Base-by-base conservation (phyloP, 352 stramenopile genomes). In the Phytopythium montanum region DNA sequence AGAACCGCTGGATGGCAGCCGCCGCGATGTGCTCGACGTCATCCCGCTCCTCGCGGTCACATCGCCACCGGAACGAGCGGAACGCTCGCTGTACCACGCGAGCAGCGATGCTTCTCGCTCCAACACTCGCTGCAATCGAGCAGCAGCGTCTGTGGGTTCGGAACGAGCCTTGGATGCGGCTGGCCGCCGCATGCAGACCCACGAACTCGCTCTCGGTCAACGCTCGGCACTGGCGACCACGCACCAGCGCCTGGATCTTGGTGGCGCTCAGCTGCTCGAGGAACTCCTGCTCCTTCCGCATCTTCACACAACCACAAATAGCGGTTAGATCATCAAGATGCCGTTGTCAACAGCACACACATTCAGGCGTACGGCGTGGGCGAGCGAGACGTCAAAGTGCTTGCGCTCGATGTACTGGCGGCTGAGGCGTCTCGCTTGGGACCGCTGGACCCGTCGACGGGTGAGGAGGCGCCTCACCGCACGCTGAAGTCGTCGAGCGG, bases 161-260 rank as follows among this genome's bases (percentile, higher is more conserved):
- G 48, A 75, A 87, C 5, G 61, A 68, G 8, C 31, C 50, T 38
- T 93, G 84, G 51, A 92, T 89, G 28, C 54, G 72, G 6, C 41
- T 66, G 4, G 69, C 79, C 0, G 84, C 84, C 5, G 65, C 69
- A 38, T 83, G 46, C 21, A 70, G 57, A 1, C 78, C 81, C 57
- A 80, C 76, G 10, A 62, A 62, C 14, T 61, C 67, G 26, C 70
- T 79, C n/a, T 88, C 73, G 0, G 56, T 64, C 9, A 92, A 46
- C 13, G 86, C 28, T 38, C 84, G 79, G 19, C 67, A 75, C 46
- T 93, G 81, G 2, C 55, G 68, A 5, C 84, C 84, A 48, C 84
- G 81, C 9, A 79, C 81, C 9, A 90, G 52, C 3, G 82, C 75
- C 36, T 92, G 82, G 34, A 92, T 83, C 59, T 87, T 87, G 16